These are phyloP conservation scores for Eucalyptus tenuipes DNA, from an alignment of 345 rosid species.

Conservation along the genomic window DNA sequence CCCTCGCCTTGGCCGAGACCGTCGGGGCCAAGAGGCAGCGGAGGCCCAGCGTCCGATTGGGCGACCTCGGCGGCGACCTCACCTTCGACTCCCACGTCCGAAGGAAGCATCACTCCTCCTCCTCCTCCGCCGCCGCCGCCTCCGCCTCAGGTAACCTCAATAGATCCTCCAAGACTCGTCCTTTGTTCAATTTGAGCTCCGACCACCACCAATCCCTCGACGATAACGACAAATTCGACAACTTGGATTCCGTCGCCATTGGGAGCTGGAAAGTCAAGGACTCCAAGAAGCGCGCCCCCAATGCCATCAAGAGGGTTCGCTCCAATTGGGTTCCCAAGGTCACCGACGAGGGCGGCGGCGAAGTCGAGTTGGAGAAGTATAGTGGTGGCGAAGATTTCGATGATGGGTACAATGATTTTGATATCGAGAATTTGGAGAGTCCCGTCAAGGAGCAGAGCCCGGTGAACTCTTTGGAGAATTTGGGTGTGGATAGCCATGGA, in stretches of 20 bases:
- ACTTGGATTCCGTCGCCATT: conserved; percentile 42
- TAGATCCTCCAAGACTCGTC: conserved; percentile 46
- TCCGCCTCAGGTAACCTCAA: neutral
- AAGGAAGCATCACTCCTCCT: neutral
- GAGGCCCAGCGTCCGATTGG: conserved; percentile 85
- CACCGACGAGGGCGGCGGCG: conserved; percentile 27
- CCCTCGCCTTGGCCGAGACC: neutral
- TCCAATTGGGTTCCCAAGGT: conserved; percentile 55
- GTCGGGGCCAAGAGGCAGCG: conserved; percentile 72
- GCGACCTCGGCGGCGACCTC: conserved; percentile 83
- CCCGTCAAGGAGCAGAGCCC: conserved; percentile 57
- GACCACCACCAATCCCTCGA: conserved; percentile 6
- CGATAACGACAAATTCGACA: conserved; percentile 6
- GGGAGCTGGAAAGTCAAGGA: conserved; percentile 67
- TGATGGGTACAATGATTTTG: conserved; percentile 37
- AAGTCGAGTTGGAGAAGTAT: conserved; percentile 31
- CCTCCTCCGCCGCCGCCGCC: neutral
- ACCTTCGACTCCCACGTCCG: conserved; percentile 44
- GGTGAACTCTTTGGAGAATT: conserved; percentile 37
- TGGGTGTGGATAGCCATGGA: conserved; percentile 22
- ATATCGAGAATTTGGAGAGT: conserved; percentile 55
- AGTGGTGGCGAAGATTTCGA: conserved; percentile 46
- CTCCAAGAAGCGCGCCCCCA: conserved; percentile 21
- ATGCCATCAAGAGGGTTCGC: conserved; percentile 35
- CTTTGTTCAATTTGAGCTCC: conserved; percentile 41